Evolutionary conservation across 805 yeast genomes (phyloP), one percentile per base, ranked within the genome.

Genomic region (Kockiozyma suomiensis): DNA sequence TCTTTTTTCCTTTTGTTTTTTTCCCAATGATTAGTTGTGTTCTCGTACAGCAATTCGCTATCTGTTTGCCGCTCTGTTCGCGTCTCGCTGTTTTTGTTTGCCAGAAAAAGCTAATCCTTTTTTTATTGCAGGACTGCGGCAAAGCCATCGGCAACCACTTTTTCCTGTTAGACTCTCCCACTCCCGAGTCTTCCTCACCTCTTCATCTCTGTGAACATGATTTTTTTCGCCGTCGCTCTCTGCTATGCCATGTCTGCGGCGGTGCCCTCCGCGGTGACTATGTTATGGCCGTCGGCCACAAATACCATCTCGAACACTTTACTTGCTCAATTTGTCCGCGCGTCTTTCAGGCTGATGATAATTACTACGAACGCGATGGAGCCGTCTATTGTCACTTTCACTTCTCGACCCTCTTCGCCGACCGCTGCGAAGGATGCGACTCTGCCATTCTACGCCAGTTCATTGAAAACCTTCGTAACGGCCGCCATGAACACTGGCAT

Each of bases 401-500:
- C 74, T 94, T 90, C 71, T 85, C 97, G n/a, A 85, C 85, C 65
- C 76, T 83, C 51, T 87, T 85, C 72, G 97, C 98, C 1, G 86
- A 87, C 33, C 85, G 86, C 58, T 94, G 99, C 75, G 96, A 90
- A 75, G 97, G 98, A 33, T 94, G 99, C 75, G 82, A 85, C 59
- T 86, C 89, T 38, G 89, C 97, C 1, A 94, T 96, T 54, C 82
- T 96, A 38, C 91, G 91, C 71, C 98, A 94, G 71, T 94, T 91
- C 73, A 97, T 93, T 38, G 97, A 93, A 73, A 84, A 93, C 47
- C 89, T 85, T 62, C 81, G 94, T 67, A 97, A 97, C 52, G 97
- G 97, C 23, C 82, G 86, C 67, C 87, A 88, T 59, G 96, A 92
- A 73, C 96, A 90, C 72, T 94, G 99, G 99, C 99, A 94, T 74